Evolutionary conservation across 768 basidiomycete species (phyloP), one percentile per base, ranked within the genome.

Genomic region (Gymnopilus junonius): DNA sequence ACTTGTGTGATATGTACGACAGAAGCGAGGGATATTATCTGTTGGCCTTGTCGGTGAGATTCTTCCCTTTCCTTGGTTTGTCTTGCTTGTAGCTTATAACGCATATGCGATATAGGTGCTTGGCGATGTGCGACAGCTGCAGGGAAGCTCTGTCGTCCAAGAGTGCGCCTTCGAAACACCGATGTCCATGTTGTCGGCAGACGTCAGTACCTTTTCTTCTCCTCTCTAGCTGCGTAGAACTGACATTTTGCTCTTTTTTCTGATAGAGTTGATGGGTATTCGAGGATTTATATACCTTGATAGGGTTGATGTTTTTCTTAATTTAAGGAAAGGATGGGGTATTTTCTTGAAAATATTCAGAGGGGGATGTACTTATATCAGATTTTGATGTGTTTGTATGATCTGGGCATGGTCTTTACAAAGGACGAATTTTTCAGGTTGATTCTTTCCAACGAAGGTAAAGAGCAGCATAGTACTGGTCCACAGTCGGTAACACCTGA

Each of bases 21-120:
- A n/a, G 88, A 88, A 60, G 76, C 82, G 27, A 77, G 91, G 53
- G 85, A 90, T 69, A 83, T 93, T 61, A 90, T 93, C 55, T 93
- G 90, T 68, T 93, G 91, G 91, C 91, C 91, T n/a, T 93, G 91
- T 72, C 84, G 91, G 89, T 91, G 63, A 23, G 81, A 71, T 20
- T 23, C 7, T 39, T 34, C 48, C 4, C 23, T 46, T 17, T 45
- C 39, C 42, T 60, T 32, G 20, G 1, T 39, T 25, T 27, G 32
- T 55, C 21, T 45, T 12, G 15, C 35, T 7, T 56, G 17, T 27
- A 45, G 20, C 20, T 45, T n/a, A 25, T 27, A 3, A 42, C 8
- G 29, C 32, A 31, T 35, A 2, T 51, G 27, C n/a, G n/a, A n/a
- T n/a, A 14, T 58, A 83, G 82, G 45, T 84, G 89, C 67, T 74